phyloP scores from a whole-genome alignment of 805 yeast genomes.

The Myxozyma vanderwaltii region DNA sequence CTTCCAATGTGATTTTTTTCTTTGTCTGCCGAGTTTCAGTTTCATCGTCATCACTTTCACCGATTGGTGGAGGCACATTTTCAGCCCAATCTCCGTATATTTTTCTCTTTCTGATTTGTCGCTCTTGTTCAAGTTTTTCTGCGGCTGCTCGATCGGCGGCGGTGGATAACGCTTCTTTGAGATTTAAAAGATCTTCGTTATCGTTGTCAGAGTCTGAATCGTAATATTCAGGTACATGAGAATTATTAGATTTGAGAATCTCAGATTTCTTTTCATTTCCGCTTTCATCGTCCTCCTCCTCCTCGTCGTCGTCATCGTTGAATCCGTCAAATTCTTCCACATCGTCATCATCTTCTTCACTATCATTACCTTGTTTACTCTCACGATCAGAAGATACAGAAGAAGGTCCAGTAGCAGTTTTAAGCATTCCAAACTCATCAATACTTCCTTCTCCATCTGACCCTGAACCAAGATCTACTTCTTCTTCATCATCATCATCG shows the following conservation, averaged over 20 bases:
- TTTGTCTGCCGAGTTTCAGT: constrained; percentile 37
- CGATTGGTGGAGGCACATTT: constrained; percentile 3
- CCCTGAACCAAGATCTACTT: constrained; percentile 43
- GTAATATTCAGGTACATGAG: constrained; percentile 50
- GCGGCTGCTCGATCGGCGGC: constrained; percentile 13
- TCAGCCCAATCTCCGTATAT: constrained; percentile 12
- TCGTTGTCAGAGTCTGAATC: constrained; percentile 13
- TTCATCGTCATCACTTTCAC: constrained; percentile 10
- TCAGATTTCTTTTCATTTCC: constrained; percentile 6
- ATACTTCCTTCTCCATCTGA: background rate
- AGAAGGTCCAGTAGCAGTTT: background rate
- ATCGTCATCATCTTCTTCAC: constrained; percentile 9
- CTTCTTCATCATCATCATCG: constrained; percentile 39
- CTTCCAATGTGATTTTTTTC: constrained; percentile 49
- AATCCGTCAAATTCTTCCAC: background rate
- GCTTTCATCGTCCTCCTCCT: background rate
- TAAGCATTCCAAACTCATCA: constrained; percentile 20
- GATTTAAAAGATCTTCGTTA: constrained; percentile 3
- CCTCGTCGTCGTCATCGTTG: constrained; percentile 1
- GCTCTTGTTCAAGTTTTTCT: constrained; percentile 4
- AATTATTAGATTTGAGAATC: constrained; percentile 45
- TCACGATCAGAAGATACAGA: background rate
- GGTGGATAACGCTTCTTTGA: background rate
- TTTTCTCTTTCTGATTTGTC: constrained; percentile 6
- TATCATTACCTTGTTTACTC: background rate